These are phyloP conservation scores for Discostella stelligeroides DNA, from an alignment of 108 stramenopile species.

Conservation along the genomic window DNA sequence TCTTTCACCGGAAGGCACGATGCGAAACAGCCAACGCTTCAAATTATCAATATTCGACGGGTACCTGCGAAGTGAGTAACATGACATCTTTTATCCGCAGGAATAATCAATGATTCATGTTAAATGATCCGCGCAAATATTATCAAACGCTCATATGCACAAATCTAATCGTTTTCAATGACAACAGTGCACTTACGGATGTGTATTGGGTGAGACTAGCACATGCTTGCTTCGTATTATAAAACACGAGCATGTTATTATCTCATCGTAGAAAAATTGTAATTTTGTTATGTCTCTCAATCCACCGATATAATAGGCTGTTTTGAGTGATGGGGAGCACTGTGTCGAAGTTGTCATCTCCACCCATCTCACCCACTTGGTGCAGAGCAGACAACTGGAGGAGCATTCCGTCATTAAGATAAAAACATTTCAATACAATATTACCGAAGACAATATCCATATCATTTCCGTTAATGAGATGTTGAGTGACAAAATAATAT, in stretches of 20 bases:
- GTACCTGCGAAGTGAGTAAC: constrained; percentile 48
- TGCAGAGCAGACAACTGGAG: constrained; percentile 32
- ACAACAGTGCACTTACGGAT: no score
- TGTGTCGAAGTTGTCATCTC: constrained; percentile 48
- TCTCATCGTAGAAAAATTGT: no score
- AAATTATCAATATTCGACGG: constrained; percentile 46
- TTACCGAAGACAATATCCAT: constrained; percentile 53
- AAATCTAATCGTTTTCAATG: no score
- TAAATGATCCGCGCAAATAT: no score
- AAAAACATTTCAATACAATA: constrained; percentile 50
- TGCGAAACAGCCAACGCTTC: constrained; percentile 34
- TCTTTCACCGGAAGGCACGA: constrained; percentile 26
- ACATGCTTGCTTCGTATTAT: no score
- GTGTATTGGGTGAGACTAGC: no score
- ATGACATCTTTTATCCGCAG: no score
- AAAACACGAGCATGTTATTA: no score
- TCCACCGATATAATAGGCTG: no score
- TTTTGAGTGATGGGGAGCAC: constrained; percentile 40
- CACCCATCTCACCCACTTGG: constrained; percentile 45
- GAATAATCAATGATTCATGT: no score
- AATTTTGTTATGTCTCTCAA: no score
- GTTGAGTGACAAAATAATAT: not conserved
- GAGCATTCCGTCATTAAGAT: constrained; percentile 32
- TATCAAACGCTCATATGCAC: no score
- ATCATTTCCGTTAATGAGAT: constrained; percentile 37